phyloP scores from a whole-genome alignment of 2,329 filamentous ascomycete genomes.

The Hysterium pulicare region DNA sequence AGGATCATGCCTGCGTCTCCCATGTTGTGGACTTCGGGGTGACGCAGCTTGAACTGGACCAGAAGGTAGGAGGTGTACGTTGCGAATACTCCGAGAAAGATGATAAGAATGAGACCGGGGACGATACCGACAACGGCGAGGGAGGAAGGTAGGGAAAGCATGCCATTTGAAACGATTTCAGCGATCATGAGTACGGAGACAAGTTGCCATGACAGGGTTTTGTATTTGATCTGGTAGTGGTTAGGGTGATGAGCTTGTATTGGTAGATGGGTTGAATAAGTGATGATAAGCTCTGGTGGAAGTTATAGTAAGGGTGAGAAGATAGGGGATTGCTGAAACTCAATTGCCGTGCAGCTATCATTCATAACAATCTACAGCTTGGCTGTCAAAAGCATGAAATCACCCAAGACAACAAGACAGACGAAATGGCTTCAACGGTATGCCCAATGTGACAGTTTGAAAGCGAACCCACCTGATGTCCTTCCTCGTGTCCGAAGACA shows the following conservation, averaged over 20 bases:
- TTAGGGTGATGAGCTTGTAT: neutral
- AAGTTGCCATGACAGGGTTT: slow-evolving; percentile 52
- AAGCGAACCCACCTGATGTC: slow-evolving; percentile 14
- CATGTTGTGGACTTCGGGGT: slow-evolving; percentile 37
- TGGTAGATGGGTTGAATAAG: slow-evolving; percentile 16
- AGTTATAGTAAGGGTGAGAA: neutral
- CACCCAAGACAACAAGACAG: too few relatives aligned
- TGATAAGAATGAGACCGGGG: slow-evolving; percentile 51
- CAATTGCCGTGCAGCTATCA: neutral
- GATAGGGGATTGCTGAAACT: neutral
- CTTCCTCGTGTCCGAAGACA: slow-evolving; percentile 13
- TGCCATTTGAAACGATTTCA: slow-evolving; percentile 55
- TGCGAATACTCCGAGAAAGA: slow-evolving; percentile 51
- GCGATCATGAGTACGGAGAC: slow-evolving; percentile 55
- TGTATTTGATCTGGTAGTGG: slow-evolving; percentile 55
- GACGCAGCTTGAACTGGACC: slow-evolving; percentile 42
- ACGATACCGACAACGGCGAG: slow-evolving; percentile 52
- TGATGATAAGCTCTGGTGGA: slow-evolving; percentile 13
- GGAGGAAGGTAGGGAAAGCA: slow-evolving; percentile 52
- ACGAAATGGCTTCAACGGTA: too few relatives aligned
- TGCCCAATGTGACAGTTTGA: too few relatives aligned
- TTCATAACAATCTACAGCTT: neutral
- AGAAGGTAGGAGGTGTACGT: slow-evolving; percentile 51
- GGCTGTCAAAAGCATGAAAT: neutral
- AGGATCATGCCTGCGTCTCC: slow-evolving; percentile 35